phyloP scores from a whole-genome alignment of 768 basidiomycete genomes.

The Leccinum imitatum region DNA sequence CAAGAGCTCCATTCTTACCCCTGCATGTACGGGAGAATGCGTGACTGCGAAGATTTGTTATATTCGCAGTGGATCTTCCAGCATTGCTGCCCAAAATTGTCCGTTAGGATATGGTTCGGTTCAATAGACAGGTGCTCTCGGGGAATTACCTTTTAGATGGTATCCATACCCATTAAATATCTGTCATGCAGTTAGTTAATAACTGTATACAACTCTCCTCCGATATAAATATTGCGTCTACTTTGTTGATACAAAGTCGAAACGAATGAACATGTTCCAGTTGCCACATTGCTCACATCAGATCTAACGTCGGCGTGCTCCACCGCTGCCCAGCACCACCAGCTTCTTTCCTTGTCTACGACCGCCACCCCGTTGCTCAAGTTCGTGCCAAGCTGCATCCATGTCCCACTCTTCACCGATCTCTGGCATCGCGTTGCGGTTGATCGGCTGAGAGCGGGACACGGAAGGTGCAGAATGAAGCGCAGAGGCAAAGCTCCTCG shows the following conservation, averaged over 20 bases:
- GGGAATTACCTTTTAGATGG: background rate
- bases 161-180: background rate
- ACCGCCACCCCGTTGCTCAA: slow-evolving; percentile 57
- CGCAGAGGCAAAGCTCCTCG: slow-evolving; percentile 79
- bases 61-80: slow-evolving; percentile 70
- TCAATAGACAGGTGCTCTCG: slow-evolving; percentile 33
- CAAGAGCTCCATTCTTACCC: slow-evolving; percentile 57
- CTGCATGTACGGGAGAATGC: slow-evolving; percentile 61
- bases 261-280: slow-evolving; percentile 1
- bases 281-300: background rate
- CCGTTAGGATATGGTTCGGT: slow-evolving; percentile 63
- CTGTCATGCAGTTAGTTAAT: background rate
- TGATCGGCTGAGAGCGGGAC: slow-evolving; percentile 42
- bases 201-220: background rate
- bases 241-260: slow-evolving; percentile 14
- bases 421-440: slow-evolving; percentile 27
- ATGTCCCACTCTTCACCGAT: slow-evolving; percentile 72
- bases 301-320: slow-evolving; percentile 46
- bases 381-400: slow-evolving; percentile 78
- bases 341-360: slow-evolving; percentile 63
- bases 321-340: slow-evolving; percentile 70
- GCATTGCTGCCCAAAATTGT: slow-evolving; percentile 61
- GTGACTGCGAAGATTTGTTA: slow-evolving; percentile 71
- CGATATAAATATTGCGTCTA: slow-evolving; percentile 9
- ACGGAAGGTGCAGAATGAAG: slow-evolving; percentile 52